phyloP scores from a whole-genome alignment of 345 rosid genomes.

The Kandelia obovata region DNA sequence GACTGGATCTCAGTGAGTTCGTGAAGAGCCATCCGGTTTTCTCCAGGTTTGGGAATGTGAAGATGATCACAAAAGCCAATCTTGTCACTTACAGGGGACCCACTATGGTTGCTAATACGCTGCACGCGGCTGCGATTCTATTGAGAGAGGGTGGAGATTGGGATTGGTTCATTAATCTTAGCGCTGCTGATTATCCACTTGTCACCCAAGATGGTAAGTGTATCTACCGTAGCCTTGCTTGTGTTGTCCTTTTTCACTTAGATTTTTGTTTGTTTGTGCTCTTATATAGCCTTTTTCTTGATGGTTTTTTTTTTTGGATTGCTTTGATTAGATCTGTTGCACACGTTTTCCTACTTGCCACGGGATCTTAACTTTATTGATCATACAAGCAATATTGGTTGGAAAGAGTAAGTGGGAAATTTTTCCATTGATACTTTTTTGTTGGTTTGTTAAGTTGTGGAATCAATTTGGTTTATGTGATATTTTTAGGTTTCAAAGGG shows the following conservation, averaged over 20 bases:
- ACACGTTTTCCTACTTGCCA: slow-evolving; percentile 85
- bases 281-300: background rate
- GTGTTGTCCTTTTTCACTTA: background rate
- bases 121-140: slow-evolving; percentile 93
- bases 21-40: slow-evolving; percentile 49
- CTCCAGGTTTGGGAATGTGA: slow-evolving; percentile 52
- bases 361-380: slow-evolving; percentile 96
- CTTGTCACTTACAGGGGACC: slow-evolving; percentile 93
- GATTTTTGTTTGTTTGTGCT: background rate
- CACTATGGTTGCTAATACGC: slow-evolving; percentile 98
- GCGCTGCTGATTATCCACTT: slow-evolving; percentile 97
- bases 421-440: slow-evolving; percentile 5
- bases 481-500: slow-evolving; percentile 72
- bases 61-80: slow-evolving; percentile 83
- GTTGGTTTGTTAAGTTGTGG: slow-evolving; percentile 1
- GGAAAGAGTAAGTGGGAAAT: slow-evolving; percentile 86
- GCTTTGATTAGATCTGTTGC: slow-evolving; percentile 69
- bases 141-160: slow-evolving; percentile 76
- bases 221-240: background rate
- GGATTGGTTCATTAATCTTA: slow-evolving; percentile 98
- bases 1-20: slow-evolving; percentile 67
- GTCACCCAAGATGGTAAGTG: slow-evolving; percentile 87
- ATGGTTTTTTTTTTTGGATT: background rate
- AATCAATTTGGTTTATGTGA: slow-evolving; percentile 23
- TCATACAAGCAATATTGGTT: slow-evolving; percentile 96